These are phyloP conservation scores for Isabelozyma heimii DNA, from an alignment of 805 yeast species.

Conservation along the genomic window DNA sequence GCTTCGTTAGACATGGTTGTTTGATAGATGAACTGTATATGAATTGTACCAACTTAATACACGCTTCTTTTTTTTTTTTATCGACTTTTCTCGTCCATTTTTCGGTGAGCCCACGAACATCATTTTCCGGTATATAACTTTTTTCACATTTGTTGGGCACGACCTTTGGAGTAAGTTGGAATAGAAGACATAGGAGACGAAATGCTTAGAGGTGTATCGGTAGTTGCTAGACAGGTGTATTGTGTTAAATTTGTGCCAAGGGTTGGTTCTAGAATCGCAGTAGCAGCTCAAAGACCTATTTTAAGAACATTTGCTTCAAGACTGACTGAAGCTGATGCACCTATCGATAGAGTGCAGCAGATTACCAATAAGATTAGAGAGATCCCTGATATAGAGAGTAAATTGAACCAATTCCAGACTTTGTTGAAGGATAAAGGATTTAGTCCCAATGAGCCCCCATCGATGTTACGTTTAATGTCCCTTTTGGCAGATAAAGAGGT, in stretches of 20 bases:
- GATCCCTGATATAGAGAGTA: constrained; percentile 28
- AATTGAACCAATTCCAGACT: constrained; percentile 28
- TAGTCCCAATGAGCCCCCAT: constrained; percentile 27
- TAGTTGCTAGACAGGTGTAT: not conserved
- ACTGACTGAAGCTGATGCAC: constrained; percentile 7
- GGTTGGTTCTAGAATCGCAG: not conserved
- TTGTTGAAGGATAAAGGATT: constrained; percentile 31
- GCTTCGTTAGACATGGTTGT: constrained; percentile 83
- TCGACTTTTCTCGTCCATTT: not conserved
- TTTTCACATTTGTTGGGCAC: not conserved
- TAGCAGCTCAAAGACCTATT: not conserved
- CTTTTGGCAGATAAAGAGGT: constrained; percentile 36
- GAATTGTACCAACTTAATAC: not conserved
- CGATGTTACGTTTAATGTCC: constrained; percentile 34
- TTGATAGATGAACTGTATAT: constrained; percentile 3
- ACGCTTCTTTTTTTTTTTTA: too few species aligned
- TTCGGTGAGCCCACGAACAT: not conserved
- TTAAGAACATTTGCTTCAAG: constrained; percentile 5
- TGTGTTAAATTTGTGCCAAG: not conserved
- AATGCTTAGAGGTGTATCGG: not conserved
- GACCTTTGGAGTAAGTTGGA: not conserved
- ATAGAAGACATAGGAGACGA: not conserved
- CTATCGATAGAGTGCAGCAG: constrained; percentile 12
- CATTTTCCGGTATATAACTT: not conserved
- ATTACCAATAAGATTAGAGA: constrained; percentile 10